Conservation (phyloP, 2,329 filamentous ascomycete genomes). For the Penicillium frequentans region DNA sequence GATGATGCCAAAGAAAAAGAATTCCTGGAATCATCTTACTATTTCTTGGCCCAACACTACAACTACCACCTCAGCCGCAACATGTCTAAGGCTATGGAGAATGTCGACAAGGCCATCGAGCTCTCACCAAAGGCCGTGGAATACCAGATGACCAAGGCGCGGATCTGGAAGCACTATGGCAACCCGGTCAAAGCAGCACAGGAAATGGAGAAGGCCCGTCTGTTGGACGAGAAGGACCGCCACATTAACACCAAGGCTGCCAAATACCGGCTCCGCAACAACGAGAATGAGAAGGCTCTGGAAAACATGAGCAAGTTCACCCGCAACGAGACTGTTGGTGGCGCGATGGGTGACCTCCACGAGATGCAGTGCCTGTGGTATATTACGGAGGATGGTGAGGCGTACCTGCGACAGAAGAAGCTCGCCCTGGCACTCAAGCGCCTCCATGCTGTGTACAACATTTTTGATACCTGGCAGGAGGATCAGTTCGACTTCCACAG, state of each 20-base stretch:
- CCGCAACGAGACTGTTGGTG: constrained; percentile 81
- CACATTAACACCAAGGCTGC: constrained; percentile 99
- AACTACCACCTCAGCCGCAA: constrained; percentile 88
- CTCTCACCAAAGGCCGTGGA: constrained; percentile 80
- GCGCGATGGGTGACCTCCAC: constrained; percentile 83
- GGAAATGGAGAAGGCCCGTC: constrained; percentile 82
- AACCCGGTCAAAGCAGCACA: constrained; percentile 77
- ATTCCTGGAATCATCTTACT: constrained; percentile 78
- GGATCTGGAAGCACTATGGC: constrained; percentile 89
- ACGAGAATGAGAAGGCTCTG: constrained; percentile 82
- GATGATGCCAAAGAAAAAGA: constrained; percentile 52
- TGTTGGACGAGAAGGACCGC: constrained; percentile 83
- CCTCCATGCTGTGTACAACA: constrained; percentile 82
- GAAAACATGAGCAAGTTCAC: constrained; percentile 94
- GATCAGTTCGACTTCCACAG: constrained; percentile 99
- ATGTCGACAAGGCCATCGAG: constrained; percentile 79
- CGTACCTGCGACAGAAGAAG: constrained; percentile 79
- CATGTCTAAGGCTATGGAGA: constrained; percentile 75
- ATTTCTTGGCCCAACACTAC: constrained; percentile 96
- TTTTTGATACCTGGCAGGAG: constrained; percentile 97
- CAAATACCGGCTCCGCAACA: constrained; percentile 92
- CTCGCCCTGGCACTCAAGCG: constrained; percentile 86
- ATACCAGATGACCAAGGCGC: constrained; percentile 91
- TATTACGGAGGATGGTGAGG: constrained; percentile 90
- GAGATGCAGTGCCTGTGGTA: constrained; percentile 99